Conservation (phyloP, 306 rosid species). For the Senna tora region DNA sequence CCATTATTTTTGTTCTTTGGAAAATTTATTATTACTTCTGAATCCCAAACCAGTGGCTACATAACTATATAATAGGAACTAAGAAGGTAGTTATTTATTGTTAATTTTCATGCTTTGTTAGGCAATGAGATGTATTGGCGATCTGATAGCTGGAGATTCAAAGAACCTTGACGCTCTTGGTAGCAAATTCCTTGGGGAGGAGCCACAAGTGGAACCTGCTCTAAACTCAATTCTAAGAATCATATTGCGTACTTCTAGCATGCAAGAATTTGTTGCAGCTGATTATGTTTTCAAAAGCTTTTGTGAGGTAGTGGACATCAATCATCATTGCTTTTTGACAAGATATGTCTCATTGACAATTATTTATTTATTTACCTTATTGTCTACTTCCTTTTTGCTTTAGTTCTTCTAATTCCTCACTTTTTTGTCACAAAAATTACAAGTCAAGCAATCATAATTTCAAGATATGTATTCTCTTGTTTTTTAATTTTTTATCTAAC, state of each 20-base stretch:
- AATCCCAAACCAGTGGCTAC: slow-evolving; percentile 16
- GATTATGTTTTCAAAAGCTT: slow-evolving; percentile 84
- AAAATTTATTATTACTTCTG: slow-evolving; percentile 15
- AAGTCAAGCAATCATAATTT: no score
- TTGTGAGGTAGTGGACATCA: slow-evolving; percentile 67
- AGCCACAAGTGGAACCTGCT: slow-evolving; percentile 80
- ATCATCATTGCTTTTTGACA: slow-evolving; percentile 30
- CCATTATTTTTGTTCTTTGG: slow-evolving; percentile 2
- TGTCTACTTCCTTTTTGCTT: slow-evolving; percentile 19
- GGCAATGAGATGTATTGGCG: slow-evolving; percentile 85
- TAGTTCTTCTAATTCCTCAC: neutral
- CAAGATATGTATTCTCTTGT: neutral
- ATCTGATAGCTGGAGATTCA: slow-evolving; percentile 78
- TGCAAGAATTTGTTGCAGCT: slow-evolving; percentile 85
- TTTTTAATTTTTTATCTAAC: slow-evolving; percentile 5
- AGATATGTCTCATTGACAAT: slow-evolving; percentile 17
- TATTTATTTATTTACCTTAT: neutral
- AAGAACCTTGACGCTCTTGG: slow-evolving; percentile 76
- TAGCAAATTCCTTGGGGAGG: slow-evolving; percentile 86
- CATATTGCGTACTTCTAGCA: slow-evolving; percentile 82
- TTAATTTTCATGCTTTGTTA: slow-evolving; percentile 39
- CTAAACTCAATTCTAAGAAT: slow-evolving; percentile 82
- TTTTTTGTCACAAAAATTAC: no score
- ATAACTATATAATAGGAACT: neutral
- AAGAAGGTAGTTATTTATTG: slow-evolving; percentile 26